Percentiles rank a stretch among this genome's conserved stretches.
Evolutionary conservation across 2,329 filamentous ascomycete genomes (phyloP).

Genomic region (Pseudocercospora cruenta): DNA sequence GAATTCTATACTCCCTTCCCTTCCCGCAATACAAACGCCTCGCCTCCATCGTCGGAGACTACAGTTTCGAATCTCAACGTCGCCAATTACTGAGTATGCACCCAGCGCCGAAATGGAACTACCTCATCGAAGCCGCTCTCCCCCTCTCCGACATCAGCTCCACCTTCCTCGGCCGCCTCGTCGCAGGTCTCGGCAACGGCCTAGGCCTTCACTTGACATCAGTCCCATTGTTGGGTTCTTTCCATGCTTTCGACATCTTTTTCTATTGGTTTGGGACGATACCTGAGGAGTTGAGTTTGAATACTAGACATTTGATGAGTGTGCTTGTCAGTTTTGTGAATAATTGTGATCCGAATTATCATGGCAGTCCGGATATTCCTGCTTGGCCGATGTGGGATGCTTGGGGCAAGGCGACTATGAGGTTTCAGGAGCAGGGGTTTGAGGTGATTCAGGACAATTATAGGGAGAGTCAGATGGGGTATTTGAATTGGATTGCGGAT

Average conservation of each 20-base stretch:
- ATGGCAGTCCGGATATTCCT: conserved; percentile 10
- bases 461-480: conserved; percentile 14
- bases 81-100: conserved; percentile 15
- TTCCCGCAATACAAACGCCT: conserved; percentile 24
- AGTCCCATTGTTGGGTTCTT: conserved; percentile 22
- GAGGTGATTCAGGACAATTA: conserved; percentile 23
- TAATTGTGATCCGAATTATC: conserved; percentile 23
- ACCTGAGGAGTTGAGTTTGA: conserved; percentile 16
- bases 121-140: conserved; percentile 14
- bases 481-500: conserved; percentile 17
- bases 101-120: conserved; percentile 17
- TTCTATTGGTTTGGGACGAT: conserved; percentile 20
- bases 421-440: conserved; percentile 20
- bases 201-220: background rate
- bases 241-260: conserved; percentile 25
- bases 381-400: conserved; percentile 22
- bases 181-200: conserved; percentile 8
- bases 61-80: conserved; percentile 22
- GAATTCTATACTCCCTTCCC: conserved; percentile 10
- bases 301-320: conserved; percentile 16
- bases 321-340: conserved; percentile 22
- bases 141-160: conserved; percentile 8
- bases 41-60: conserved; percentile 23
- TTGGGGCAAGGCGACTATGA: conserved; percentile 8
- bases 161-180: conserved; percentile 7